These are phyloP conservation scores for Serendipita sp. DNA, from an alignment of 1,284 basidiomycete species.

Conservation along the genomic window DNA sequence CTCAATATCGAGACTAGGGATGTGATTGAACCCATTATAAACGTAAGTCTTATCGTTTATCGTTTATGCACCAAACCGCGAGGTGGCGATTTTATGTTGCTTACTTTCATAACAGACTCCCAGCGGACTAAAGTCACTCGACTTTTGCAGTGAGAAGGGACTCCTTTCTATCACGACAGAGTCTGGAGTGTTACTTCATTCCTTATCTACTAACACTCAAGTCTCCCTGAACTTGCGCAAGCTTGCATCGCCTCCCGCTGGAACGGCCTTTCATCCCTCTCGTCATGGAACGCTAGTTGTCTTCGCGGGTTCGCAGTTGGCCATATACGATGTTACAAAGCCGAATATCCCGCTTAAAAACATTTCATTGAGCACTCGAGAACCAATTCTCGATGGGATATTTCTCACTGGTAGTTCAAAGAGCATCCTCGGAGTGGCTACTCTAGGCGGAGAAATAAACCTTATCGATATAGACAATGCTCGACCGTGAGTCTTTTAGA, in stretches of 20 bases:
- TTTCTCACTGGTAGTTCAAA: slow-evolving; percentile 57
- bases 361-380: slow-evolving; percentile 33
- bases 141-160: not conserved
- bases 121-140: not conserved
- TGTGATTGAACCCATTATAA: not conserved
- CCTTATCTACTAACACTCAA: not conserved
- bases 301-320: slow-evolving; percentile 34
- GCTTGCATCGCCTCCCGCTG: slow-evolving; percentile 11
- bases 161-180: not conserved
- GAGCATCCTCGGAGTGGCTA: slow-evolving; percentile 44
- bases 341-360: slow-evolving; percentile 40
- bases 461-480: slow-evolving; percentile 61
- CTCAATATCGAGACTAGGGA: not conserved
- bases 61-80: not conserved
- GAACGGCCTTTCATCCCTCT: slow-evolving; percentile 47
- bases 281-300: slow-evolving; percentile 42
- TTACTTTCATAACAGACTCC: not conserved
- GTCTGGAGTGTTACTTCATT: not conserved
- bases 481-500: slow-evolving; percentile 34
- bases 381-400: slow-evolving; percentile 31
- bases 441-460: slow-evolving; percentile 36
- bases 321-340: slow-evolving; percentile 47
- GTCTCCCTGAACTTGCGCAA: not conserved
- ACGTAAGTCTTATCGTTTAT: not conserved
- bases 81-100: not conserved